These are phyloP conservation scores for Porodaedalea pini DNA, from an alignment of 1,284 basidiomycete species.

Conservation along the genomic window DNA sequence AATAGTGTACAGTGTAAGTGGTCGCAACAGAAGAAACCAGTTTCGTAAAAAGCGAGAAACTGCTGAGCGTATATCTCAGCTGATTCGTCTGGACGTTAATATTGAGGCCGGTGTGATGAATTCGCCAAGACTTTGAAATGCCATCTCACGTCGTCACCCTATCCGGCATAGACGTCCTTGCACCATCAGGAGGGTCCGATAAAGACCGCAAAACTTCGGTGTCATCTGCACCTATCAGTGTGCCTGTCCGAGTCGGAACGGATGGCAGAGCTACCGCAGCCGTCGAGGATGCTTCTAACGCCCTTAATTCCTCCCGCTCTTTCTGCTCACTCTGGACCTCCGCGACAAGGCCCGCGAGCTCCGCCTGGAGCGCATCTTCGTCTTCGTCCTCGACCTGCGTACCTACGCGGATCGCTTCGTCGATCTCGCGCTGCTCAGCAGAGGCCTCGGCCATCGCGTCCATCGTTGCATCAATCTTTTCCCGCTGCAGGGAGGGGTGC, in stretches of 20 bases:
- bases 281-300: constrained; percentile 14
- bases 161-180: neutral
- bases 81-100: neutral
- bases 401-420: constrained; percentile 71
- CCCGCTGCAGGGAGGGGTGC: constrained; percentile 75
- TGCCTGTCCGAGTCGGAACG: constrained; percentile 5
- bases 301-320: constrained; percentile 32
- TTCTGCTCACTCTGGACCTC: constrained; percentile 44
- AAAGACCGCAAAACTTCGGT: neutral
- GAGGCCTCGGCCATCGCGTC: constrained; percentile 82
- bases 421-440: constrained; percentile 77
- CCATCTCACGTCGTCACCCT: neutral
- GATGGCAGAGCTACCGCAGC: neutral
- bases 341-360: constrained; percentile 45
- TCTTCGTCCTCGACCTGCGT: constrained; percentile 51
- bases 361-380: constrained; percentile 60
- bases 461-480: constrained; percentile 81
- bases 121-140: neutral
- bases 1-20: constrained; percentile 13
- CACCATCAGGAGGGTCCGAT: neutral
- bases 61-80: neutral
- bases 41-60: neutral
- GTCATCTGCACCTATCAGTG: neutral
- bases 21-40: neutral
- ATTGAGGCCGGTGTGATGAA: neutral